Evolutionary conservation across 331 rosid species (phyloP).

Genomic region (Quercus lobata): DNA sequence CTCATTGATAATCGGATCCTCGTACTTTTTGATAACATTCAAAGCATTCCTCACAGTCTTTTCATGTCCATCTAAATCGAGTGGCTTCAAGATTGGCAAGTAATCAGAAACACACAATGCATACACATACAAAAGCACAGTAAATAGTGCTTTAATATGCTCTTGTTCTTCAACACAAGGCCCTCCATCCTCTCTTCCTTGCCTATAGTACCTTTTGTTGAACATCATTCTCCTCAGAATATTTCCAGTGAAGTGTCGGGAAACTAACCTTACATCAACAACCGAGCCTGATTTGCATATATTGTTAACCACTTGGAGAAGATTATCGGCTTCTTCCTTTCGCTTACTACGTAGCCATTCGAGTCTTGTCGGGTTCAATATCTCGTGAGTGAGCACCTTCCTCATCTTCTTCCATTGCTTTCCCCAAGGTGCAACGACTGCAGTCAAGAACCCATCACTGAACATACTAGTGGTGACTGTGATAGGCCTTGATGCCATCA

Average conservation of each 20-base stretch:
- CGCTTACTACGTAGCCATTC: background rate
- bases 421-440: background rate
- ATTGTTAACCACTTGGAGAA: background rate
- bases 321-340: background rate
- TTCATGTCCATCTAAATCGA: slow-evolving; percentile 20
- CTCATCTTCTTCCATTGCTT: background rate
- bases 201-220: background rate
- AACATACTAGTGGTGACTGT: background rate
- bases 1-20: background rate
- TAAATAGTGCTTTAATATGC: slow-evolving; percentile 16
- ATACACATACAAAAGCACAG: background rate
- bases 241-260: background rate
- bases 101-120: slow-evolving; percentile 15
- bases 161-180: slow-evolving; percentile 3
- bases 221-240: background rate
- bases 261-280: background rate
- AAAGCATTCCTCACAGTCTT: background rate
- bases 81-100: slow-evolving; percentile 5
- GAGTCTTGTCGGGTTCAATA: background rate
- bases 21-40: background rate
- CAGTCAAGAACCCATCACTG: background rate
- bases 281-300: background rate
- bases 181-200: slow-evolving; percentile 18
- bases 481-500: background rate
- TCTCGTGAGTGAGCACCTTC: background rate